Base-by-base conservation (phyloP, 2,329 filamentous ascomycete genomes). In the Colletotrichum eremochloae region DNA sequence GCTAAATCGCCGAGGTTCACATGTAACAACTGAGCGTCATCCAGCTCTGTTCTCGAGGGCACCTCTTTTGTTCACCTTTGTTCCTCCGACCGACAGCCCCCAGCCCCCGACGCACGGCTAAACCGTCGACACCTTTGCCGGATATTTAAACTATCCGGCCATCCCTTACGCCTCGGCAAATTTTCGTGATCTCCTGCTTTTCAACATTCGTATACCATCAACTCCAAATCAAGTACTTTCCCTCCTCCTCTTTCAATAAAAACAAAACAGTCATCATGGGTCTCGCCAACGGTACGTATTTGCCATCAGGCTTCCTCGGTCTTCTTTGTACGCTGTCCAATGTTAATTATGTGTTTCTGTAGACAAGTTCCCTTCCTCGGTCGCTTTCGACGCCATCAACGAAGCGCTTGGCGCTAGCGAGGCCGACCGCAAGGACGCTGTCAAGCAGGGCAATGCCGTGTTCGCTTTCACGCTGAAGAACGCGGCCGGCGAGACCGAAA, bases 391-490 rank as follows among this genome's bases (percentile, higher is more conserved):
- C 81, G 88, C 87, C 79, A 98, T 99, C 87, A 90, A 93, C 83
- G 80, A 85, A 66, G 89, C 91, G 64, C 91, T 99, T 75, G 84
- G 87, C 79, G 82, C 88, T 78, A 90, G 89, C 82, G 91, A 93
- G 38, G 88, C 89, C 75, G 93, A 94, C 79, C 91, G 92, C 84
- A 93, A 97, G 85, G 92, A 95, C 76, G 95, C 96, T 76, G 92
- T 98, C 83, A 96, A 97, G 85, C 91, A 94, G 81, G 96, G 91
- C 80, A 92, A 92, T 78, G 94, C 93, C 73, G 87, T 98, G 82
- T 98, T 97, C 82, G 92, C 92, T 73, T 98, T 99, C 85, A 94
- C 90, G 67, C 87, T 99, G 76, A 98, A 97, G 89, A 99, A 99
- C 88, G 83, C 86, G 71, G 88, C 88, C 33, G 94, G 94, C 78